These are phyloP conservation scores for Fusarium temperatum DNA, from an alignment of 2,329 filamentous ascomycete species.

Conservation along the genomic window DNA sequence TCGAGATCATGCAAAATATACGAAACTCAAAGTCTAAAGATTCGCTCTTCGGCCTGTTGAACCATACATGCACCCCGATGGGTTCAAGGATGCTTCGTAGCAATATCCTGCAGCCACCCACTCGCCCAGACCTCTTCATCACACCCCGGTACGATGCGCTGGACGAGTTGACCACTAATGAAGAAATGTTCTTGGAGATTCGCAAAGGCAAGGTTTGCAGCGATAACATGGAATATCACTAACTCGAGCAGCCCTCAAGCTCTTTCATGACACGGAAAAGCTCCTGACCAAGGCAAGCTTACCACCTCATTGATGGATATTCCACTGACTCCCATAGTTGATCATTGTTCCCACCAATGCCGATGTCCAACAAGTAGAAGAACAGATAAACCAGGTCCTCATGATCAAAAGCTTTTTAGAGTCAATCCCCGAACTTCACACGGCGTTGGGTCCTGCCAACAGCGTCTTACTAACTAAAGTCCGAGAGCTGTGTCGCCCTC, in stretches of 20 bases:
- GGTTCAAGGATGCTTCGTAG: conserved; percentile 83
- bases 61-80: conserved; percentile 89
- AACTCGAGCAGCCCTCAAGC: conserved; percentile 67
- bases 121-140: conserved; percentile 71
- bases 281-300: conserved; percentile 74
- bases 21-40: conserved; percentile 80
- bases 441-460: conserved; percentile 71
- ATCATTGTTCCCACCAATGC: conserved; percentile 77
- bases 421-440: conserved; percentile 72
- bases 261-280: conserved; percentile 81
- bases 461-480: conserved; percentile 74
- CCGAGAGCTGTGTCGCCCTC: conserved; percentile 72
- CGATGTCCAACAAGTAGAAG: conserved; percentile 75
- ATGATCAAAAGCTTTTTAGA: conserved; percentile 85
- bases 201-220: conserved; percentile 66
- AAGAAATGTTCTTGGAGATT: conserved; percentile 84
- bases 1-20: conserved; percentile 91
- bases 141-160: conserved; percentile 81
- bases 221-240: neutral
- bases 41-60: conserved; percentile 84
- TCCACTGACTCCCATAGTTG: conserved; percentile 59
- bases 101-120: conserved; percentile 90
- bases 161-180: conserved; percentile 80
- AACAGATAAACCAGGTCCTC: conserved; percentile 85
- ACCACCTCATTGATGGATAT: accelerated